Evolutionary conservation across 371 early-diverging fungal species (phyloP), one percentile per base, ranked within the genome.

Genomic region (Mortierella sp.): DNA sequence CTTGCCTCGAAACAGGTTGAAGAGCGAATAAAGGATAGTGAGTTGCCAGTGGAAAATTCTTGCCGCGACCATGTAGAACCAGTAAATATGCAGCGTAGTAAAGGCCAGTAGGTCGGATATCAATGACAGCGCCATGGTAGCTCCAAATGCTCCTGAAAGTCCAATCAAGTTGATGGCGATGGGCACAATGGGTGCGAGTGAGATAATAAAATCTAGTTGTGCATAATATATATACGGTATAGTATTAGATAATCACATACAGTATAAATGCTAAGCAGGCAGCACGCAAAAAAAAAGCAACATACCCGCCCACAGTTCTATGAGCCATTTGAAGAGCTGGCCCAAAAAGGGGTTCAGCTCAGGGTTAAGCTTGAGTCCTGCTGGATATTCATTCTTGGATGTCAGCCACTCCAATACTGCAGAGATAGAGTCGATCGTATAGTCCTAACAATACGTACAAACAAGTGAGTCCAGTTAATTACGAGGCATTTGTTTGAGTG

Each of bases 361-460:
- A 47, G 93, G 93, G 83, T 99, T 99, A 3, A 99, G 92, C 83
- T 99, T 99, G 31, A 99, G 89, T 13, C 99, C 99, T 0, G 97
- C 99, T 16, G 99, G 99, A 86, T 96, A 96, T 74, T 96, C 93
- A 90, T 77, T 82, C 75, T 79, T 80, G 47, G 77, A 78, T 77
- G 97, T 93, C 57, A 99, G 91, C 99, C 99, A 99, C 0, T 91
- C 90, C 74, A 99, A 93, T 84, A 93, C 95, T 11, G 91, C 89
- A 63, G 94, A 92, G 21, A 96, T 85, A n/a, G 92, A 89, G 77
- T 91, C 90, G 5, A 94, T 93, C 8, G 94, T 93, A 55, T 94
- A 94, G 81, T 90, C 88, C 94, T 93, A 74, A 14, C 52, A n/a
- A 34, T 31, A 42, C 26, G 5, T 48, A 72, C 1, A 38, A 21